phyloP scores from a whole-genome alignment of 352 stramenopile species.

The Halophytophthora batemanensis region DNA sequence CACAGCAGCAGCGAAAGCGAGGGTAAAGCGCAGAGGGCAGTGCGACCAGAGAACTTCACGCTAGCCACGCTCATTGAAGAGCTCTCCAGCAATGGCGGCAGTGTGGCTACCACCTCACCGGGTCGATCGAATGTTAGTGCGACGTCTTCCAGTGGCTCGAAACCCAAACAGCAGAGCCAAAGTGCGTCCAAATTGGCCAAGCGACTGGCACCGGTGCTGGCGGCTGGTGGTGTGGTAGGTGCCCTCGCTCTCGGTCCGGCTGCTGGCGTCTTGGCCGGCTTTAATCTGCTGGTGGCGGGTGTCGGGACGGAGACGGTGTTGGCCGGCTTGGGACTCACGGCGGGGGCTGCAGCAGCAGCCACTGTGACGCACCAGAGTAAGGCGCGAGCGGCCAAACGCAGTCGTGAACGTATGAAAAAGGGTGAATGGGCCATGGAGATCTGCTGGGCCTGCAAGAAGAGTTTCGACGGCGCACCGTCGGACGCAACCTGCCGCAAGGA shows the following conservation, averaged over 20 bases:
- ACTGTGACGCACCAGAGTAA: constrained; percentile 54
- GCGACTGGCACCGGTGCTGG: constrained; percentile 46
- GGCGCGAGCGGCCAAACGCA: constrained; percentile 31
- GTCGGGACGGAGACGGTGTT: constrained; percentile 54
- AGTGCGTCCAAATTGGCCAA: constrained; percentile 30
- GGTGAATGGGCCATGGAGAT: constrained; percentile 69
- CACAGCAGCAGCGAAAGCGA: constrained; percentile 4
- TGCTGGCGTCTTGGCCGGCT: constrained; percentile 43
- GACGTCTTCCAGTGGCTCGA: not conserved
- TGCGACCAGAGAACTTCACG: constrained; percentile 20
- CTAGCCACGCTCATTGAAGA: constrained; percentile 37
- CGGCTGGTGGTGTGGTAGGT: constrained; percentile 53
- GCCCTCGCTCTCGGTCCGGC: constrained; percentile 50
- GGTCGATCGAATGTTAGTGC: no score
- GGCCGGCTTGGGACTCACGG: constrained; percentile 56
- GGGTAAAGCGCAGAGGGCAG: constrained; percentile 1
- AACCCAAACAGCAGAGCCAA: constrained; percentile 17
- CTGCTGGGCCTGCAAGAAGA: constrained; percentile 63
- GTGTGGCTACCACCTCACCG: constrained; percentile 2
- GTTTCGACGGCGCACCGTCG: constrained; percentile 32
- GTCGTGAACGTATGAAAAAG: constrained; percentile 39
- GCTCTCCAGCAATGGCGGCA: constrained; percentile 19
- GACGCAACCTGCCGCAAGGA: constrained; percentile 59
- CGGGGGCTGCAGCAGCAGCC: constrained; percentile 46
- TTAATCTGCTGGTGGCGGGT: constrained; percentile 55